Evolutionary conservation across 345 rosid genomes (phyloP).

Genomic region (Heritiera fomes): DNA sequence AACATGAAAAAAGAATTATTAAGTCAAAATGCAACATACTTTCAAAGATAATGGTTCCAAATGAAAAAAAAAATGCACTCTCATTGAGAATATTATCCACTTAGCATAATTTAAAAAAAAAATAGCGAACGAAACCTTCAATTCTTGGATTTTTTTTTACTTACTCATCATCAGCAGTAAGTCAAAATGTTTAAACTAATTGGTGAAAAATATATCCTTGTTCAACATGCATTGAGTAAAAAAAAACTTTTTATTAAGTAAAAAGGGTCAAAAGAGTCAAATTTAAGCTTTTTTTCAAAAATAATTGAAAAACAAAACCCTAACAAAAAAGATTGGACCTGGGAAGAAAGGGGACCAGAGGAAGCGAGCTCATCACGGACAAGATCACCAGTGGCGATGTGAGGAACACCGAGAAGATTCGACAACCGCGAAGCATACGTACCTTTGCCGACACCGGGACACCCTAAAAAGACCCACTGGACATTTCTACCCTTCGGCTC

Average conservation of each 20-base stretch:
- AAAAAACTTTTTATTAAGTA: background rate
- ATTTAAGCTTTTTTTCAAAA: background rate
- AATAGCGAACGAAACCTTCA: background rate
- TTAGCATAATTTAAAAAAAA: no score
- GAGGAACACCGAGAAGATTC: conserved; percentile 77
- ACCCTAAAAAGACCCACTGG: conserved; percentile 97
- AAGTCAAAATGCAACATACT: background rate
- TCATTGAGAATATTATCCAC: no score
- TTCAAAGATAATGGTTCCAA: background rate
- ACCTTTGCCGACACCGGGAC: conserved; percentile 99
- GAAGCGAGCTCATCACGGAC: conserved; percentile 90
- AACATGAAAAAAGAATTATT: background rate
- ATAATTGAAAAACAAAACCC: background rate
- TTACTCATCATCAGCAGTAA: background rate
- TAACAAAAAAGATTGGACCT: conserved; percentile 42
- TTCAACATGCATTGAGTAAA: conserved; percentile 10
- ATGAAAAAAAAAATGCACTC: background rate
- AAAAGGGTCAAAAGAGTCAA: background rate
- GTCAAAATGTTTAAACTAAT: background rate
- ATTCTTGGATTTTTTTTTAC: no score
- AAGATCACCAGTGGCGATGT: conserved; percentile 98
- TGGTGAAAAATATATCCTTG: background rate
- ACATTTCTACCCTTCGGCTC: conserved; percentile 45
- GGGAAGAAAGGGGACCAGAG: conserved; percentile 69
- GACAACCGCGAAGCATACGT: conserved; percentile 95